These are phyloP conservation scores for Fusarium praegraminearum DNA, from an alignment of 2,329 filamentous ascomycete genomes.

Conservation along the genomic window DNA sequence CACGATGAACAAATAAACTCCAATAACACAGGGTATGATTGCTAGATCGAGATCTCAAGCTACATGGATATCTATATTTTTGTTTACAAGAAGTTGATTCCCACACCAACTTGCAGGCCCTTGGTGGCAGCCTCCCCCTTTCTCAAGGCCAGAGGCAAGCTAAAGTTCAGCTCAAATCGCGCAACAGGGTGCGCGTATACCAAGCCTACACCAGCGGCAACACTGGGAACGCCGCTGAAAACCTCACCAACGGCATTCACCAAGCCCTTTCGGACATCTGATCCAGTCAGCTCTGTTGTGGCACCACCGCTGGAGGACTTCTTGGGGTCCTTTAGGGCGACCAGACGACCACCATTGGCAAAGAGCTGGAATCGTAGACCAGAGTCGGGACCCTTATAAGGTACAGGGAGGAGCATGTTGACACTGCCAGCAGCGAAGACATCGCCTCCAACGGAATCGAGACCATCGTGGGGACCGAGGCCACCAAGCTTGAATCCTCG, in stretches of 20 bases:
- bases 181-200: slow-evolving; percentile 96
- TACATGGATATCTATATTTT: slow-evolving; percentile 37
- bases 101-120: slow-evolving; percentile 93
- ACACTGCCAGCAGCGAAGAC: slow-evolving; percentile 90
- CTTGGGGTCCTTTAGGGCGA: slow-evolving; percentile 75
- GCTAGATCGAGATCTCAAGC: slow-evolving; percentile 30
- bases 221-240: slow-evolving; percentile 80
- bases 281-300: slow-evolving; percentile 52
- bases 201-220: slow-evolving; percentile 87
- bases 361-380: slow-evolving; percentile 91
- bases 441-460: slow-evolving; percentile 90
- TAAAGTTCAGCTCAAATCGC: slow-evolving; percentile 96
- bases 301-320: slow-evolving; percentile 58
- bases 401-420: slow-evolving; percentile 86
- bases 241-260: slow-evolving; percentile 75
- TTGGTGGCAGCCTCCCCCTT: slow-evolving; percentile 90
- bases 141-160: slow-evolving; percentile 83
- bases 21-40: slow-evolving; percentile 13
- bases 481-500: slow-evolving; percentile 92
- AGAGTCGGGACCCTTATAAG: slow-evolving; percentile 82
- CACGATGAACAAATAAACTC: not conserved
- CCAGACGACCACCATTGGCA: slow-evolving; percentile 86
- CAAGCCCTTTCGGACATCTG: slow-evolving; percentile 66
- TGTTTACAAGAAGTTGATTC: slow-evolving; percentile 90
- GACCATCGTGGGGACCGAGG: slow-evolving; percentile 86